phyloP scores from a whole-genome alignment of 2,329 filamentous ascomycete species.

The Colletotrichum sp. region DNA sequence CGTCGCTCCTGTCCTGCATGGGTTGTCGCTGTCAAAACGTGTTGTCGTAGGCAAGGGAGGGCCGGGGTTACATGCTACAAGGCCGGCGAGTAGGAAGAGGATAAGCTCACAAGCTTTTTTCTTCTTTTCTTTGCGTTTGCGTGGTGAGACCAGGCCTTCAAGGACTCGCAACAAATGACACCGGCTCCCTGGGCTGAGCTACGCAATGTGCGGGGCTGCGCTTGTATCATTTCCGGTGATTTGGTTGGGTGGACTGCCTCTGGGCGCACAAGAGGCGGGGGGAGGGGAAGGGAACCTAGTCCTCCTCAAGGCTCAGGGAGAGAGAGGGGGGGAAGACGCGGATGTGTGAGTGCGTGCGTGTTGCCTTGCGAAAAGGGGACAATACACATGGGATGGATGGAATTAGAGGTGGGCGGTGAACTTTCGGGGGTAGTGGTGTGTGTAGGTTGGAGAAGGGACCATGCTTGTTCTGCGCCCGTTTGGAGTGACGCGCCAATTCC shows the following conservation, averaged over 20 bases:
- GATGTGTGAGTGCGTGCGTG: background rate
- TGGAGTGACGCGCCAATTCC: background rate
- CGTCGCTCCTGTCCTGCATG: background rate
- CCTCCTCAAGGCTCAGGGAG: too few relatives aligned
- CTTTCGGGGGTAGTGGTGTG: background rate
- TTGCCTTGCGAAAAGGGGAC: background rate
- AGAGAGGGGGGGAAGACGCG: background rate
- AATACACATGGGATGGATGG: background rate
- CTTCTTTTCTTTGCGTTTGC: background rate
- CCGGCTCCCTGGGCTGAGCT: background rate
- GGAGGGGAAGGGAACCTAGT: background rate
- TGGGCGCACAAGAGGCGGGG: background rate
- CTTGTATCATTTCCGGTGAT: background rate
- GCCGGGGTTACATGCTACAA: background rate
- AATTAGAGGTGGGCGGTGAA: background rate
- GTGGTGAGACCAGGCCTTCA: background rate
- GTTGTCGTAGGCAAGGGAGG: background rate
- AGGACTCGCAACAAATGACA: background rate
- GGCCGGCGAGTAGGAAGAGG: background rate
- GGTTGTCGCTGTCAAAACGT: background rate
- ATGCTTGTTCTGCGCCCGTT: conserved; percentile 14
- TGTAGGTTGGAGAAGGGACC: background rate
- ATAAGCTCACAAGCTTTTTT: conserved; percentile 1
- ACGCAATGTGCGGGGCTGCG: background rate
- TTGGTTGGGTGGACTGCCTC: background rate